phyloP scores from a whole-genome alignment of 1,284 basidiomycete genomes.

The Cutaneotrichosporon sp. region DNA sequence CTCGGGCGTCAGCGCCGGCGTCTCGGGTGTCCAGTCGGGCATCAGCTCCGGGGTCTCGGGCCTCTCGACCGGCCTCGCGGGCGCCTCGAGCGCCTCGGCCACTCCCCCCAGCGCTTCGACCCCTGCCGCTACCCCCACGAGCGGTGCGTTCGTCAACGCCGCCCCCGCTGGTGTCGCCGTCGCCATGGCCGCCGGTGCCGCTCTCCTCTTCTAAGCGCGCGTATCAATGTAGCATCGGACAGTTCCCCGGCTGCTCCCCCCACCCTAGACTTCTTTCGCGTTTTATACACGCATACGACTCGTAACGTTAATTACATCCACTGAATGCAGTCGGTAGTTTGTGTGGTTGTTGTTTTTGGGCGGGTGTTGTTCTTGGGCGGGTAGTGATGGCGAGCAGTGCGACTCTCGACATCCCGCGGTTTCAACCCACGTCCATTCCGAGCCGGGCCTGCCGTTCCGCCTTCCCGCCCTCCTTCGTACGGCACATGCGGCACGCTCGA shows the following conservation, averaged over 20 bases:
- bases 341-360: too few species aligned
- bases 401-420: too few species aligned
- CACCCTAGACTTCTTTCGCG: constrained; percentile 2
- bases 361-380: too few species aligned
- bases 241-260: background rate
- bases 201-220: constrained; percentile 25
- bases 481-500: too few species aligned
- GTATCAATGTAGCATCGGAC: background rate
- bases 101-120: background rate
- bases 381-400: background rate
- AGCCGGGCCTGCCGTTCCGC: too few species aligned
- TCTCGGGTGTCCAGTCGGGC: background rate
- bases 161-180: constrained; percentile 8
- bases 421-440: too few species aligned
- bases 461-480: too few species aligned
- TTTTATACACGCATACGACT: constrained; percentile 1
- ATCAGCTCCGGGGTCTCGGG: too few species aligned
- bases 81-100: background rate
- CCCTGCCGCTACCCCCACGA: constrained; percentile 1
- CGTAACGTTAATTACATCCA: constrained; percentile 6
- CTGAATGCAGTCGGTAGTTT: constrained; percentile 1
- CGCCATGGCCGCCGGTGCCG: constrained; percentile 15
- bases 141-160: background rate
- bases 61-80: too few species aligned
- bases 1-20: constrained; percentile 8